Evolutionary conservation across 176 grass and related monocot species (phyloP).

Genomic region (Musa beccarii): DNA sequence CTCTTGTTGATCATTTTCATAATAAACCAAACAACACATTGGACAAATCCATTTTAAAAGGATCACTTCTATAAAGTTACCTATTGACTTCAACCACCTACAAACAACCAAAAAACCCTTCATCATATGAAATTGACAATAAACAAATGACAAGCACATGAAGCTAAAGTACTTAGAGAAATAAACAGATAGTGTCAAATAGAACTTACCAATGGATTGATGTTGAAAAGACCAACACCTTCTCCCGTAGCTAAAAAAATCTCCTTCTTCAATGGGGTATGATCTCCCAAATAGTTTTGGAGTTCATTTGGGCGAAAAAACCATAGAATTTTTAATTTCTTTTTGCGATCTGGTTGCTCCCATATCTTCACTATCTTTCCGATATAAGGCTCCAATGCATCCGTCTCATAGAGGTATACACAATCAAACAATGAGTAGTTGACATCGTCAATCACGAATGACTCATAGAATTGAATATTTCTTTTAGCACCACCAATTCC

Average conservation of each 20-base stretch:
- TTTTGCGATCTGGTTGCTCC: slow-evolving; percentile 34
- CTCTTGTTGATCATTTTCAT: too few species aligned
- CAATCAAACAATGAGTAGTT: slow-evolving; percentile 55
- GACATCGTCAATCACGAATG: slow-evolving; percentile 56
- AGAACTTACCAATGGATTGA: slow-evolving; percentile 46
- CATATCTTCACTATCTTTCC: slow-evolving; percentile 61
- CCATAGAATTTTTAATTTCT: slow-evolving; percentile 72
- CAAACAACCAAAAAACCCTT: too few species aligned
- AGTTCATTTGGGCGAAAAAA: slow-evolving; percentile 59
- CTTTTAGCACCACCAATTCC: slow-evolving; percentile 34
- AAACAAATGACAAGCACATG: not conserved
- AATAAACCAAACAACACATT: too few species aligned
- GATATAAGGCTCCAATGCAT: slow-evolving; percentile 36
- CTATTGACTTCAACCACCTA: too few species aligned
- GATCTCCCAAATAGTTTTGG: slow-evolving; percentile 24
- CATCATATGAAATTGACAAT: not conserved
- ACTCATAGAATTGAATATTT: slow-evolving; percentile 40
- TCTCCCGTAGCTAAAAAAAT: slow-evolving; percentile 64
- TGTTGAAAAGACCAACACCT: slow-evolving; percentile 38
- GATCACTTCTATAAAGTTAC: too few species aligned
- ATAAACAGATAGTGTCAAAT: not conserved
- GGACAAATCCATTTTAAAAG: too few species aligned
- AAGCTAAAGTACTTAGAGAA: not conserved
- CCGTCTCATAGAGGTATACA: slow-evolving; percentile 46
- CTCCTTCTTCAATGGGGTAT: slow-evolving; percentile 38